These are phyloP conservation scores for Acacia confusa DNA, from an alignment of 306 rosid species.

Conservation along the genomic window DNA sequence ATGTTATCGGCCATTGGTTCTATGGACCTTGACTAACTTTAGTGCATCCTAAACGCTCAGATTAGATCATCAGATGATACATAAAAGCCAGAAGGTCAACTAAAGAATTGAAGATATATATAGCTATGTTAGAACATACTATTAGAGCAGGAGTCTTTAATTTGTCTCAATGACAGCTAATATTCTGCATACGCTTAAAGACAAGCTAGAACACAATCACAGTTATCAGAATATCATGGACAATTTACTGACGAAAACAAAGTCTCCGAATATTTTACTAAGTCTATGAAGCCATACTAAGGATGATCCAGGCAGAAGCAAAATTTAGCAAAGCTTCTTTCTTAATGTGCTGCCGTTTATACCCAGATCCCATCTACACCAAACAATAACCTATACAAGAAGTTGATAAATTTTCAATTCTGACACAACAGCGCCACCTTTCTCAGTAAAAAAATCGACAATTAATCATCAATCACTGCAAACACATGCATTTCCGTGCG, in stretches of 20 bases:
- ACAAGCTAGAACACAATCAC: background rate
- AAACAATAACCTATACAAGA: conserved; percentile 8
- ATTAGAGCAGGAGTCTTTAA: background rate
- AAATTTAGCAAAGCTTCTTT: background rate
- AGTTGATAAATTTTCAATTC: background rate
- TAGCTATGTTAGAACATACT: background rate
- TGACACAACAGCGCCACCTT: background rate
- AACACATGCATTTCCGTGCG: background rate
- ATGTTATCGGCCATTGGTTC: background rate
- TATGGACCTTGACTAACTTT: background rate
- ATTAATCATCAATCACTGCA: background rate
- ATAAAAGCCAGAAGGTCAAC: background rate
- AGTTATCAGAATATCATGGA: background rate
- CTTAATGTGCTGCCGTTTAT: background rate
- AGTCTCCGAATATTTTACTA: background rate
- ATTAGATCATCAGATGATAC: background rate
- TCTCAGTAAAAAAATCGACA: background rate
- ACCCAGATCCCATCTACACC: conserved; percentile 18
- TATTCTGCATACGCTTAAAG: background rate
- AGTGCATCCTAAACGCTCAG: background rate
- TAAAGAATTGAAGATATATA: background rate
- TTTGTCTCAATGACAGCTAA: background rate
- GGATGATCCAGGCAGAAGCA: background rate
- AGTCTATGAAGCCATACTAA: background rate
- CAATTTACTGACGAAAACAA: background rate